Evolutionary conservation across 2,329 filamentous ascomycete species (phyloP).

Genomic region (Fusarium aywerte): DNA sequence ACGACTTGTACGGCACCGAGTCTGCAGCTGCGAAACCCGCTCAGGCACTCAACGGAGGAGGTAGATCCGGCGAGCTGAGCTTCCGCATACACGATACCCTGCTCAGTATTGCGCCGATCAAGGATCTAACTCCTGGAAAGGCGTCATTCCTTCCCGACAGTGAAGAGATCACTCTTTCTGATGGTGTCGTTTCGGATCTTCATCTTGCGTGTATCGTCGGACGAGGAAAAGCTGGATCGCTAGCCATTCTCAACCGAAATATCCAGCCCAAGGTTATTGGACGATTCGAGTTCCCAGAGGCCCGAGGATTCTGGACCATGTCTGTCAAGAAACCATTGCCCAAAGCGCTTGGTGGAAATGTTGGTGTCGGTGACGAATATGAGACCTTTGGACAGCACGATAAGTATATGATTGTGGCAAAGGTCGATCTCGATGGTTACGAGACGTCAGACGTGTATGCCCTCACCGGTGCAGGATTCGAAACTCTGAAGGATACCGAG

Average conservation of each 20-base stretch:
- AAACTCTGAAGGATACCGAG: constrained; percentile 82
- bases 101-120: constrained; percentile 81
- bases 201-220: constrained; percentile 72
- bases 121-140: constrained; percentile 76
- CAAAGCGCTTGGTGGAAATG: constrained; percentile 64
- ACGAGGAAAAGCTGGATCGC: constrained; percentile 70
- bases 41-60: constrained; percentile 53
- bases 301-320: constrained; percentile 84
- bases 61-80: constrained; percentile 70
- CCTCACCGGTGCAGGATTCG: constrained; percentile 77
- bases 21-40: constrained; percentile 69
- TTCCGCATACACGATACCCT: constrained; percentile 84
- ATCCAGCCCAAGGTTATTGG: constrained; percentile 79
- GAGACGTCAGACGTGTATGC: constrained; percentile 84
- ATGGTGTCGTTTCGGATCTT: constrained; percentile 65
- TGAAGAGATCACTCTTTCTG: constrained; percentile 56
- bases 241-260: constrained; percentile 81
- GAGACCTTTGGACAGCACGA: constrained; percentile 73
- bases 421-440: constrained; percentile 72
- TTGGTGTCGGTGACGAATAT: constrained; percentile 65
- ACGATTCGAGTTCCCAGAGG: constrained; percentile 76
- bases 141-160: constrained; percentile 57
- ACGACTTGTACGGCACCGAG: constrained; percentile 69
- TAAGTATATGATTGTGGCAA: constrained; percentile 85
- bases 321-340: constrained; percentile 73